These are phyloP conservation scores for Phlebopus sp. DNA, from an alignment of 1,284 basidiomycete species.

Conservation along the genomic window DNA sequence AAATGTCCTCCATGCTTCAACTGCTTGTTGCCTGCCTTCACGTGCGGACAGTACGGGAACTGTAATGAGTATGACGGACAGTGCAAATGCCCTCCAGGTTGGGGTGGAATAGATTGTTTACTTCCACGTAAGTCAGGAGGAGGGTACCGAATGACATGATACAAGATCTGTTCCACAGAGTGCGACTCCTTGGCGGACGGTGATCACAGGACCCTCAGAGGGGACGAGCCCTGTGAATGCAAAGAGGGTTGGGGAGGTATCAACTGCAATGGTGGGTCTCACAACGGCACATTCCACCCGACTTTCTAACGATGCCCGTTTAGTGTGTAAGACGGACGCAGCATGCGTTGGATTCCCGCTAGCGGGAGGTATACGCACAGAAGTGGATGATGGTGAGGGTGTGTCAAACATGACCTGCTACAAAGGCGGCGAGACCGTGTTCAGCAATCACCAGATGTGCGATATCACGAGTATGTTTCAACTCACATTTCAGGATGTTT, in stretches of 20 bases:
- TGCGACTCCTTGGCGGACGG: slow-evolving; percentile 93
- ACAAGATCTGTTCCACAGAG: slow-evolving; percentile 41
- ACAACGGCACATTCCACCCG: not conserved
- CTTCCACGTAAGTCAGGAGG: slow-evolving; percentile 54
- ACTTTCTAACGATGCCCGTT: not conserved
- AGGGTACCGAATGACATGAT: not conserved
- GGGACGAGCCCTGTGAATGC: slow-evolving; percentile 81
- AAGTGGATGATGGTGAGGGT: slow-evolving; percentile 40
- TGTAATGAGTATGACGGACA: slow-evolving; percentile 79
- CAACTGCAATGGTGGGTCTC: slow-evolving; percentile 85
- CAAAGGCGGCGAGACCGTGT: slow-evolving; percentile 86
- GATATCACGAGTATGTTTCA: slow-evolving; percentile 85
- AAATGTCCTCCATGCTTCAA: slow-evolving; percentile 69
- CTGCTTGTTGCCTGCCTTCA: slow-evolving; percentile 69
- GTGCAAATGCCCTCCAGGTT: slow-evolving; percentile 80
- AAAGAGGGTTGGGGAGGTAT: slow-evolving; percentile 94
- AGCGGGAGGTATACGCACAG: slow-evolving; percentile 43
- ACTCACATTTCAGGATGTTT: not conserved
- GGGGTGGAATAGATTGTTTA: slow-evolving; percentile 79
- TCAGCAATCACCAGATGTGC: slow-evolving; percentile 95
- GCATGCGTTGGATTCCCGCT: slow-evolving; percentile 79
- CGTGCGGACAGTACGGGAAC: slow-evolving; percentile 70
- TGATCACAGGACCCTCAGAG: slow-evolving; percentile 76
- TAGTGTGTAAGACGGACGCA: slow-evolving; percentile 82
- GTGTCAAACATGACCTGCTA: slow-evolving; percentile 88